Evolutionary conservation across 352 stramenopile genomes (phyloP).

Genomic region (Phytophthora citricola): DNA sequence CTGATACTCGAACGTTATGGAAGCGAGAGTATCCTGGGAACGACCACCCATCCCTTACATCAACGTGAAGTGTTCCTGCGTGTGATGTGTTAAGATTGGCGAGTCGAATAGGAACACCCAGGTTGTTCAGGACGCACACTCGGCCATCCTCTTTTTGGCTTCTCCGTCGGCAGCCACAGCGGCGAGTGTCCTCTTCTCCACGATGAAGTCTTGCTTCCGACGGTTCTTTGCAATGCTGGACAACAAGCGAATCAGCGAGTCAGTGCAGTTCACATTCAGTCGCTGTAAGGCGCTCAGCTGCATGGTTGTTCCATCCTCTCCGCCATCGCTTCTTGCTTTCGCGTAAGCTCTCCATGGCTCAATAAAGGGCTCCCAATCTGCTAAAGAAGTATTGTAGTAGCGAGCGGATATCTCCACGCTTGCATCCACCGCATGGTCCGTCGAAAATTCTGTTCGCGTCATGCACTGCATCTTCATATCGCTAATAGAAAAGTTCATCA

Average conservation of each 20-base stretch:
- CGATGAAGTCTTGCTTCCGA: slow-evolving; percentile 72
- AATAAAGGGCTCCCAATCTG: slow-evolving; percentile 89
- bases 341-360: slow-evolving; percentile 86
- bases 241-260: slow-evolving; percentile 83
- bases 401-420: slow-evolving; percentile 83
- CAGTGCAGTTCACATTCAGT: slow-evolving; percentile 88
- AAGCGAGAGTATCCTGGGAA: slow-evolving; percentile 85
- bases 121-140: slow-evolving; percentile 90
- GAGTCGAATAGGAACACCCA: slow-evolving; percentile 87
- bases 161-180: slow-evolving; percentile 81
- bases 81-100: slow-evolving; percentile 90
- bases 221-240: slow-evolving; percentile 82
- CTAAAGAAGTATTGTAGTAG: slow-evolving; percentile 90
- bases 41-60: slow-evolving; percentile 87
- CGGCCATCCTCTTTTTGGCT: slow-evolving; percentile 83
- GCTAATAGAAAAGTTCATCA: slow-evolving; percentile 89
- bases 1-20: slow-evolving; percentile 85
- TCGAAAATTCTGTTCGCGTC: slow-evolving; percentile 73
- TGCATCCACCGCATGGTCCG: slow-evolving; percentile 72
- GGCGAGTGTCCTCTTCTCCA: slow-evolving; percentile 78
- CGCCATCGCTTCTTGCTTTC: slow-evolving; percentile 63
- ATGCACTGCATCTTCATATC: slow-evolving; percentile 83
- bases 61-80: slow-evolving; percentile 77
- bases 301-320: slow-evolving; percentile 64
- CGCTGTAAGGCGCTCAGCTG: slow-evolving; percentile 86